These are phyloP conservation scores for Monascus purpureus DNA, from an alignment of 495 filamentous ascomycete species.

Conservation along the genomic window DNA sequence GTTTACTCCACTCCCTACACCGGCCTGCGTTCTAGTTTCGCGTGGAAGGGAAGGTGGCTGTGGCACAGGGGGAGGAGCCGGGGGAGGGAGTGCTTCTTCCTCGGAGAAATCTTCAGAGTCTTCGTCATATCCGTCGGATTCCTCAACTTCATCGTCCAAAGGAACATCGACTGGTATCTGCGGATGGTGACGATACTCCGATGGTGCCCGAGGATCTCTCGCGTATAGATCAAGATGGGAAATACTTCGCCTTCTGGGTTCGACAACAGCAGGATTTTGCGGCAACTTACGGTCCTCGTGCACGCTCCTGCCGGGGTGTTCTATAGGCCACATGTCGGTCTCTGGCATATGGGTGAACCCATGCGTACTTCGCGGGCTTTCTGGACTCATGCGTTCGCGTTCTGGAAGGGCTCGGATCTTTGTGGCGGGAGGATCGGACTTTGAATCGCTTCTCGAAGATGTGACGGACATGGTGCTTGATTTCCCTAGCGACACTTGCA, in stretches of 20 bases:
- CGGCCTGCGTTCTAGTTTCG: not conserved
- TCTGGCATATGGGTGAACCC: constrained; percentile 30
- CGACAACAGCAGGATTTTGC: constrained; percentile 8
- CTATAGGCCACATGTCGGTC: constrained; percentile 17
- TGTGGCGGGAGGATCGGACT: constrained; percentile 3
- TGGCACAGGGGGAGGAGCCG: not conserved
- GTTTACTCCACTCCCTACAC: not conserved
- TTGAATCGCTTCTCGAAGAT: constrained; percentile 8
- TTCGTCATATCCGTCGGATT: not conserved
- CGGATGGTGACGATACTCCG: too few species aligned
- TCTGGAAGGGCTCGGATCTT: constrained; percentile 5
- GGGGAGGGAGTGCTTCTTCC: not conserved
- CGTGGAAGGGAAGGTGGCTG: not conserved
- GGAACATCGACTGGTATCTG: too few species aligned
- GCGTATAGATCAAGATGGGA: too few species aligned
- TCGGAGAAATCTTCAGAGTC: not conserved
- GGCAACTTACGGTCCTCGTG: constrained; percentile 13
- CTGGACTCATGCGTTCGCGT: constrained; percentile 4
- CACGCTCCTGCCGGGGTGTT: constrained; percentile 12
- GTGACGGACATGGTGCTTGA: constrained; percentile 11
- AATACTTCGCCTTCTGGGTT: not conserved
- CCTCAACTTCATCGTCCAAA: too few species aligned
- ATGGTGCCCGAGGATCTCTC: too few species aligned
- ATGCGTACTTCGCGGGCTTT: constrained; percentile 18
- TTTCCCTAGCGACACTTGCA: constrained; percentile 12